These are phyloP conservation scores for Fusarium veterinarium DNA, from an alignment of 2,329 filamentous ascomycete species.

Conservation along the genomic window DNA sequence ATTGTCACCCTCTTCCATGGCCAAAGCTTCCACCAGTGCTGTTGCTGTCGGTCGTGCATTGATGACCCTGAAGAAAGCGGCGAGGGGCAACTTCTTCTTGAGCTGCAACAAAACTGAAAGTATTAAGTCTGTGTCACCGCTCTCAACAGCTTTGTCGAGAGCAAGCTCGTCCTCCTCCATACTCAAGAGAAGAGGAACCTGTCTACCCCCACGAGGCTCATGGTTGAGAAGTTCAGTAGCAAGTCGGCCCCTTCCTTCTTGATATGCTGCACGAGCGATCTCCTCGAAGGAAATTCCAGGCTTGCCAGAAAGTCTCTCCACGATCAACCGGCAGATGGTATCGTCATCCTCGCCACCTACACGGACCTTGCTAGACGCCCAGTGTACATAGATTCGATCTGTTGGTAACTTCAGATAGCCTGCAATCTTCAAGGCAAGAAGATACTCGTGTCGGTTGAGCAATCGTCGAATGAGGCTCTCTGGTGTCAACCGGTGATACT, in stretches of 20 bases:
- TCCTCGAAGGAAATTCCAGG: conserved; percentile 95
- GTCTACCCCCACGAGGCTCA: conserved; percentile 93
- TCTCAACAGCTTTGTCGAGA: conserved; percentile 95
- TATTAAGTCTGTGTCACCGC: conserved; percentile 93
- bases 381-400: conserved; percentile 93
- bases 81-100: conserved; percentile 89
- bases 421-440: conserved; percentile 88
- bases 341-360: conserved; percentile 88
- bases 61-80: conserved; percentile 92
- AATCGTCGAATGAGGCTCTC: conserved; percentile 88
- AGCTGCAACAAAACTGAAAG: conserved; percentile 88
- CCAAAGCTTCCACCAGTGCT: conserved; percentile 88
- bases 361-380: conserved; percentile 95
- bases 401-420: conserved; percentile 87
- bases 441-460: conserved; percentile 89
- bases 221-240: conserved; percentile 93
- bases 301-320: conserved; percentile 87
- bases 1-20: conserved; percentile 76
- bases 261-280: conserved; percentile 91
- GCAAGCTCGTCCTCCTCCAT: conserved; percentile 98
- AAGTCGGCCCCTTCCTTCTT: conserved; percentile 89
- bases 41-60: conserved; percentile 87
- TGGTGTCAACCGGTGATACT: conserved; percentile 90
- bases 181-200: conserved; percentile 90
- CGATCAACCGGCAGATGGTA: conserved; percentile 85